Base-by-base conservation (phyloP, 331 rosid species). In the Quercus tomentella region DNA sequence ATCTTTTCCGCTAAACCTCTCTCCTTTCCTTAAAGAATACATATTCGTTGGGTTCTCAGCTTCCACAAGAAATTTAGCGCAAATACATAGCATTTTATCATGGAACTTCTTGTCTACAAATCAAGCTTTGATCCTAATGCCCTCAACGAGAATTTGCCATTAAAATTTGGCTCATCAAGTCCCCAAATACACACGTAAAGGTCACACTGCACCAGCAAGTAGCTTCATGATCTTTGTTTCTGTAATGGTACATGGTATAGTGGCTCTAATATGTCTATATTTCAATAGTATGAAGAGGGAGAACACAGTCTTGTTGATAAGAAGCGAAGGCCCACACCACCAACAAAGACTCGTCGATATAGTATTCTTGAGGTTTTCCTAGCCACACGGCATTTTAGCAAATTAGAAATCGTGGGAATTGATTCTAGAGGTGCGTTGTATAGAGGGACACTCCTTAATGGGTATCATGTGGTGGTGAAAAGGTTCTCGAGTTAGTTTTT, bases 161-260 rank as follows among this genome's bases (percentile, higher is more conserved):
- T 30, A 28, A 18, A 76, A 76, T 17, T 7, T 60, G 35, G 58
- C 25, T n/a, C 43, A 17, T 9, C 79, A 75, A 75, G 79, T 41
- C 28, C 61, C 71, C 4, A 75, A 75, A 17, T 61, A 61, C 30
- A 2, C 5, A 17, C 1, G 7, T 33, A 30, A 7, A 7, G 33
- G 14, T 14, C 23, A 49, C 31, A 49, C 18, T 4, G 28, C 17
- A 11, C 63, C 16, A 6, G 16, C 61, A 3, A 65, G 54, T 18
- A 76, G 80, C 61, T 76, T 76, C 49, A 3, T 65, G 63, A 26
- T 76, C 63, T 76, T 76, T 65, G 51, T 76, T 15, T 72, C 65
- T 26, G 65, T 76, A 0, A 17, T 20, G 1, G 73, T 45, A 63
- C 43, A 49, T 31, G 49, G 22, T 17, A 22, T 31, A 23, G 20